phyloP scores from a whole-genome alignment of 345 rosid genomes.

The Eucalyptus guilfoylei region DNA sequence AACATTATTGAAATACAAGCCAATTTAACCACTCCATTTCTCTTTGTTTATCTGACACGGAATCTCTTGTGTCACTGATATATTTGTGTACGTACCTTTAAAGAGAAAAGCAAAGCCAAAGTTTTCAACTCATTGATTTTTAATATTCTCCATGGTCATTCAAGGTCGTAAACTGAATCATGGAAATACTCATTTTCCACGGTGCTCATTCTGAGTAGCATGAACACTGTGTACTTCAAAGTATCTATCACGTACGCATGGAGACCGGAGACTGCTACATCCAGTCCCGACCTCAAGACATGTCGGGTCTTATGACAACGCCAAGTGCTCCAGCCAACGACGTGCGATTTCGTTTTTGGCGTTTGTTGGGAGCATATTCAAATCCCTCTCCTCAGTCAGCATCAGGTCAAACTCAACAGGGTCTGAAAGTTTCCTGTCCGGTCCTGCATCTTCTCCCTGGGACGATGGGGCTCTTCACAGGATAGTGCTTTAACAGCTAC shows the following conservation, averaged over 20 bases:
- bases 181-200: neutral
- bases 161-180: neutral
- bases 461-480: neutral
- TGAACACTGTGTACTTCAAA: neutral
- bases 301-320: neutral
- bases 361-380: neutral
- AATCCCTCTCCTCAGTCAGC: neutral
- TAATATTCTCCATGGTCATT: neutral
- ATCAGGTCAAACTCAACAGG: neutral
- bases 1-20: neutral
- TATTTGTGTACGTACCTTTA: neutral
- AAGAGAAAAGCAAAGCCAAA: neutral
- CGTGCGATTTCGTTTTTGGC: neutral
- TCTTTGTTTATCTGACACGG: rapidly evolving
- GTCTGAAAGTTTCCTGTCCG: neutral
- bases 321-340: neutral
- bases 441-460: neutral
- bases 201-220: neutral
- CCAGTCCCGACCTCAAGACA: neutral
- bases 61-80: rapidly evolving
- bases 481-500: neutral
- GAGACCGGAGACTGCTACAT: neutral
- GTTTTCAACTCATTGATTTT: neutral
- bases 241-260: neutral
- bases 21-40: neutral